phyloP scores from a whole-genome alignment of 257 asterid genomes.

The Sherardia arvensis region DNA sequence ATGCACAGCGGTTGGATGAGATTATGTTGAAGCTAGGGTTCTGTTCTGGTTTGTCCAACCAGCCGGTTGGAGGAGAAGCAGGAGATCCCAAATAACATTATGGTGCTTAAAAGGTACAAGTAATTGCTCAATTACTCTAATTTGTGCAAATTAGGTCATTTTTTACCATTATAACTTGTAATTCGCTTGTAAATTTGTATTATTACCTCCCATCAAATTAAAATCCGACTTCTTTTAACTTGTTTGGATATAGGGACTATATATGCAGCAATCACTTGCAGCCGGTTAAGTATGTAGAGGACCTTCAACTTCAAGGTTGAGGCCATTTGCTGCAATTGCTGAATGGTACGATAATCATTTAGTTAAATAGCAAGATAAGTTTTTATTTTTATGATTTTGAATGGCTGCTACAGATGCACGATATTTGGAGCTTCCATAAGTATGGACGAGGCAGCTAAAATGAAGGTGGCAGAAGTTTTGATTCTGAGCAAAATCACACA shows the following conservation, averaged over 20 bases:
- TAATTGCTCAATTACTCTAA: too few species aligned
- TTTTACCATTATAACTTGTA: too few species aligned
- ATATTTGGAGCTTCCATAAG: too few species aligned
- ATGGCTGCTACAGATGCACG: not conserved
- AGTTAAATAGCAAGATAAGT: not conserved
- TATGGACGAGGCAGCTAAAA: too few species aligned
- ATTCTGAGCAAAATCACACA: not conserved
- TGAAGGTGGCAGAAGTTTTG: not conserved
- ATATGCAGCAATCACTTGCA: too few species aligned
- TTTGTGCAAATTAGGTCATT: too few species aligned
- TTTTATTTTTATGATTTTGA: not conserved
- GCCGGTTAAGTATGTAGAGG: not conserved
- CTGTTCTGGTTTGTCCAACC: constrained; percentile 39
- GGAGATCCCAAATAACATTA: constrained; percentile 6
- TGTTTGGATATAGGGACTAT: not conserved
- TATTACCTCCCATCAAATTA: not conserved
- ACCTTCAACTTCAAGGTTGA: constrained; percentile 1
- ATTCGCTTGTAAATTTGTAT: not conserved
- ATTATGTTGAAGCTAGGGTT: constrained; percentile 84
- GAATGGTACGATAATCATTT: not conserved
- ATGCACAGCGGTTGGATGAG: constrained; percentile 62
- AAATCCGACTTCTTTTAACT: not conserved
- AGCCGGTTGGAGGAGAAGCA: constrained; percentile 26
- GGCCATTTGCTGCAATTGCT: not conserved
- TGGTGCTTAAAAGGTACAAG: not conserved